Base-by-base conservation (phyloP, 2,329 filamentous ascomycete species). In the Huntiella decipiens region DNA sequence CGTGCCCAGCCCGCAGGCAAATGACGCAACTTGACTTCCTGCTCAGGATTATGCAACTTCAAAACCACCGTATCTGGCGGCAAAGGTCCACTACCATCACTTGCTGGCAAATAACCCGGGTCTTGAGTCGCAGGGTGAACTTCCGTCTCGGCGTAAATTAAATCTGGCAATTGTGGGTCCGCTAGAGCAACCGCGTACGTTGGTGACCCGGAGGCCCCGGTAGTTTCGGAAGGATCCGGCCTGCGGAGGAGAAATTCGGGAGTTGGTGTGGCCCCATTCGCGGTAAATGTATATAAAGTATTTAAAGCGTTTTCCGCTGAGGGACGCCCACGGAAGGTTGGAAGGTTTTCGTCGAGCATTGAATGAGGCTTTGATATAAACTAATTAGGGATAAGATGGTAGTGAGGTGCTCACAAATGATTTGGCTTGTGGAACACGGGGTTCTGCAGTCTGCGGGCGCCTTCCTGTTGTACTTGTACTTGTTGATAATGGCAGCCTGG, bases 271-370 rank as follows among this genome's bases (percentile, higher is more conserved):
- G 80, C 79, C 60, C 86, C 88, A 61, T 86, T 75, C 55, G 92
- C 66, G 5, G 70, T 66, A 53, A 72, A 73, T 60, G 68, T 73
- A 48, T 74, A 69, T 56, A 71, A 67, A 53, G 63, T 79, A 57
- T 70, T 64, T 50, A 67, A 63, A 4, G 70, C 65, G 55, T 70
- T 68, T 47, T 73, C 67, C 48, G 68, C 61, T 32, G 66, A 66
- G 15, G 64, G 61, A 52, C 65, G 68, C 58, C 71, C 70, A 54
- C 64, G 69, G 56, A 75, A 78, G 38, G 71, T 85, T 47, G 87
- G 87, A n/a, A 95, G 74, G 61, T 87, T 93, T 60, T 92, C 84
- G 76, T 94, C 86, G 56, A 93, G 73, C 86, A 94, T 94, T 7
- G 10, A 45, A 11, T 32, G 32, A 28, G 32, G 8, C 6, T 28